A percentile compares a stretch with the other conserved stretches of the same genome.
Evolutionary conservation across 176 grass and related monocot species (phyloP).

Genomic region (Oryza glaberrima): DNA sequence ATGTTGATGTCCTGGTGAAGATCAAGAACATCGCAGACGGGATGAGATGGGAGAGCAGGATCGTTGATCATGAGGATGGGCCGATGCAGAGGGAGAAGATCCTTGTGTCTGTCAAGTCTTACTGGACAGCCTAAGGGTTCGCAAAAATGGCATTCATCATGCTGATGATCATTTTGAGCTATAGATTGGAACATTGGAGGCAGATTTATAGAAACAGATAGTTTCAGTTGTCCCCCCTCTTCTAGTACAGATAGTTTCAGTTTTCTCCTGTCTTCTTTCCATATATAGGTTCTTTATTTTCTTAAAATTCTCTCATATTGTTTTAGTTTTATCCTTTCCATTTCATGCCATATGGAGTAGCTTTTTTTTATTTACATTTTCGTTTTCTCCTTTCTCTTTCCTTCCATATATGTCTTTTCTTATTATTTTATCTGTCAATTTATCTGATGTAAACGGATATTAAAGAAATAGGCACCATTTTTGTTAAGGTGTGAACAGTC

Average conservation of each 20-base stretch:
- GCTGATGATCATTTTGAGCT: not conserved
- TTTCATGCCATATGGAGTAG: no score
- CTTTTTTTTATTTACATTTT: not conserved
- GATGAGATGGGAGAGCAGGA: constrained; percentile 37
- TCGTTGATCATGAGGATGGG: constrained; percentile 37
- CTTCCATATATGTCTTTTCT: not conserved
- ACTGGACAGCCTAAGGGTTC: constrained; percentile 11
- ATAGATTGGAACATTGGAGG: not conserved
- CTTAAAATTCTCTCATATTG: not conserved
- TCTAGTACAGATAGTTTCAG: not conserved
- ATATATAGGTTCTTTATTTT: not conserved
- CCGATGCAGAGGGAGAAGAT: constrained; percentile 42
- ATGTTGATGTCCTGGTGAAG: constrained; percentile 23
- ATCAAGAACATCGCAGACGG: constrained; percentile 35
- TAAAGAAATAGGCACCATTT: not conserved
- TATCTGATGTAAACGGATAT: no score
- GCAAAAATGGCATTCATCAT: not conserved
- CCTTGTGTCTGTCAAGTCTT: constrained; percentile 30
- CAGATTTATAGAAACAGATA: not conserved
- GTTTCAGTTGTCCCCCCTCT: not conserved
- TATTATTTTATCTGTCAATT: not conserved
- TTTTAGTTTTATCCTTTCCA: not conserved
- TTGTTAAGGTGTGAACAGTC: not conserved
- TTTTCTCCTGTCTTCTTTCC: not conserved
- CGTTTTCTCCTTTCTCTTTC: no score